Conservation (phyloP, 176 grass and related monocot genomes). For the Zea mays region DNA sequence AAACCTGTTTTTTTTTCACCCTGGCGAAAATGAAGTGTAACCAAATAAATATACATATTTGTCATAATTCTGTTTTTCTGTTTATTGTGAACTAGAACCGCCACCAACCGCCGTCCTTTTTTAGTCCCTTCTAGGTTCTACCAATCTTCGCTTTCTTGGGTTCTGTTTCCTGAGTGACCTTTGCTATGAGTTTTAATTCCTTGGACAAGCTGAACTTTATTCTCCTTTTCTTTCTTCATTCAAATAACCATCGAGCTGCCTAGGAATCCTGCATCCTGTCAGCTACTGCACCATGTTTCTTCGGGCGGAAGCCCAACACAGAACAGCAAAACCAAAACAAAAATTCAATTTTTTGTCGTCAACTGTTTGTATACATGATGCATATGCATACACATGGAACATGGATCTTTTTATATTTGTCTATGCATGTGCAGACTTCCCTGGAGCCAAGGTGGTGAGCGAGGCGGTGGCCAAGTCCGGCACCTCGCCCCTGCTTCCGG, state of each 20-base stretch:
- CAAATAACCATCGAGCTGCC: background rate
- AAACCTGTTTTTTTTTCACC: background rate
- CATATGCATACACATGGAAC: no score
- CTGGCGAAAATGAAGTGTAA: background rate
- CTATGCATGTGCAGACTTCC: constrained; percentile 54
- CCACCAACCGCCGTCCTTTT: background rate
- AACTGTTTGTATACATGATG: background rate
- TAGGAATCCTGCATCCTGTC: constrained; percentile 41
- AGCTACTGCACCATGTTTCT: constrained; percentile 24
- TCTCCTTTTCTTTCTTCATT: constrained; percentile 22
- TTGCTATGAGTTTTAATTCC: constrained; percentile 2
- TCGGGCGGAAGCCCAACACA: constrained; percentile 8
- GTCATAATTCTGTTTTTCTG: background rate
- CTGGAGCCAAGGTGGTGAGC: constrained; percentile 78
- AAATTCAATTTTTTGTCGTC: background rate
- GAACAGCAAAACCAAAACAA: constrained; percentile 8
- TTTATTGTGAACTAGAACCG: background rate
- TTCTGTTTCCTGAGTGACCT: background rate
- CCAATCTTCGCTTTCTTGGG: constrained; percentile 28
- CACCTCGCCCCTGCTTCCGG: constrained; percentile 42
- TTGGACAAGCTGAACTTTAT: constrained; percentile 24
- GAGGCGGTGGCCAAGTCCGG: constrained; percentile 76
- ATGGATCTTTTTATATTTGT: no score
- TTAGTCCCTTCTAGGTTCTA: background rate
- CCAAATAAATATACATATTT: background rate